Evolutionary conservation across 495 filamentous ascomycete species (phyloP).

Genomic region (Aspergillus bridgeri): DNA sequence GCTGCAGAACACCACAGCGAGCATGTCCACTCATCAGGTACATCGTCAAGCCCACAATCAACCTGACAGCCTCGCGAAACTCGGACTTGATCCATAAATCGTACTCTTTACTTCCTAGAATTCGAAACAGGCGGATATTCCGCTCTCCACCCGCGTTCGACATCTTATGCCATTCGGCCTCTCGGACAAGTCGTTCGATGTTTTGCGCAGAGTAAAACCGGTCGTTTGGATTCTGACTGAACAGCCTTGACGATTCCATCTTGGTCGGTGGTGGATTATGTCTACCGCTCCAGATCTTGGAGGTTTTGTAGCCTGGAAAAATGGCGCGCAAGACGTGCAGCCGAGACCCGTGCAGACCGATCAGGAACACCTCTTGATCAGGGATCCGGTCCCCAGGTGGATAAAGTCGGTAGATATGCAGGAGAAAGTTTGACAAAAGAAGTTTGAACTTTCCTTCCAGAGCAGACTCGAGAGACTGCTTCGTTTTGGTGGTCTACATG

Average conservation of each 20-base stretch:
- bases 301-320: slow-evolving; percentile 30
- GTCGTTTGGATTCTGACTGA: not conserved
- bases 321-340: slow-evolving; percentile 29
- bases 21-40: slow-evolving; percentile 33
- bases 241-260: not conserved
- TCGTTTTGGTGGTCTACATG: slow-evolving; percentile 17
- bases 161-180: slow-evolving; percentile 18
- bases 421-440: slow-evolving; percentile 25
- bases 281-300: slow-evolving; percentile 24
- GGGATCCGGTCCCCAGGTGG: slow-evolving; percentile 27
- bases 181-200: slow-evolving; percentile 20
- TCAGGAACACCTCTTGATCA: slow-evolving; percentile 31
- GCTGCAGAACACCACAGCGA: slow-evolving; percentile 24
- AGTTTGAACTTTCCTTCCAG: slow-evolving; percentile 28
- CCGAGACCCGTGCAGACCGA: slow-evolving; percentile 30
- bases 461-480: slow-evolving; percentile 11
- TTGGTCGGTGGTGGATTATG: slow-evolving; percentile 6
- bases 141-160: slow-evolving; percentile 17
- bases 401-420: slow-evolving; percentile 19
- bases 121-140: slow-evolving; percentile 18
- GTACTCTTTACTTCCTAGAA: slow-evolving; percentile 26
- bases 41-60: slow-evolving; percentile 20
- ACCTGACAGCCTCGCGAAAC: slow-evolving; percentile 16
- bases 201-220: slow-evolving; percentile 22
- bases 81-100: slow-evolving; percentile 27